These are phyloP conservation scores for Trametes hirsuta DNA, from an alignment of 1,284 basidiomycete species.

Conservation along the genomic window DNA sequence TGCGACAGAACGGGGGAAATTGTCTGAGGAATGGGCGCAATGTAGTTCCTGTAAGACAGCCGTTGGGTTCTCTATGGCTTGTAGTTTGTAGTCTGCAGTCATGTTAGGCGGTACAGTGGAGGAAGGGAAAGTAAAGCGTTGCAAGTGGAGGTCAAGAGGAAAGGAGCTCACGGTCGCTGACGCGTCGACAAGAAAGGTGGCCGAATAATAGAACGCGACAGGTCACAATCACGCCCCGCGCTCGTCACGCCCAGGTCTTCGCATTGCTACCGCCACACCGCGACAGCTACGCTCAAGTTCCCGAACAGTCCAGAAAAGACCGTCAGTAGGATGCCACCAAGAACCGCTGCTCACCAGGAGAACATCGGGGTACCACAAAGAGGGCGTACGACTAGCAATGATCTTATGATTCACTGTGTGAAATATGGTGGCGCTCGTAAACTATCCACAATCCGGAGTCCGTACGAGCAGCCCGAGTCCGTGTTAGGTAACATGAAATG, in stretches of 20 bases:
- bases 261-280: no score
- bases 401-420: not conserved
- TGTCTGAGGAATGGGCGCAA: conserved; percentile 29
- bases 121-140: not conserved
- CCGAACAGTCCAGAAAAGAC: no score
- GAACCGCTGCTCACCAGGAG: not conserved
- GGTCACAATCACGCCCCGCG: conserved; percentile 22
- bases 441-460: not conserved
- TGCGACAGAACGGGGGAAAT: conserved; percentile 52
- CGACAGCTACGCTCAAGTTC: no score
- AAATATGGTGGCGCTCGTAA: not conserved
- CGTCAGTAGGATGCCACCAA: no score
- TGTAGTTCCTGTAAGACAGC: conserved; percentile 52
- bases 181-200: not conserved
- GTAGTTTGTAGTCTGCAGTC: conserved; percentile 54
- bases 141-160: not conserved
- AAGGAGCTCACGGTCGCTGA: not conserved
- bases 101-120: conserved; percentile 33
- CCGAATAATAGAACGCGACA: conserved; percentile 13
- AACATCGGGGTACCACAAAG: no score
- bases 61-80: conserved; percentile 53
- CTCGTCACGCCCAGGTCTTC: conserved; percentile 3
- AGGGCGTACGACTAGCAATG: not conserved
- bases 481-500: conserved; percentile 1
- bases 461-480: not conserved